These are phyloP conservation scores for Entomortierella beljakovae DNA, from an alignment of 192 early-diverging fungal genomes.

Conservation along the genomic window DNA sequence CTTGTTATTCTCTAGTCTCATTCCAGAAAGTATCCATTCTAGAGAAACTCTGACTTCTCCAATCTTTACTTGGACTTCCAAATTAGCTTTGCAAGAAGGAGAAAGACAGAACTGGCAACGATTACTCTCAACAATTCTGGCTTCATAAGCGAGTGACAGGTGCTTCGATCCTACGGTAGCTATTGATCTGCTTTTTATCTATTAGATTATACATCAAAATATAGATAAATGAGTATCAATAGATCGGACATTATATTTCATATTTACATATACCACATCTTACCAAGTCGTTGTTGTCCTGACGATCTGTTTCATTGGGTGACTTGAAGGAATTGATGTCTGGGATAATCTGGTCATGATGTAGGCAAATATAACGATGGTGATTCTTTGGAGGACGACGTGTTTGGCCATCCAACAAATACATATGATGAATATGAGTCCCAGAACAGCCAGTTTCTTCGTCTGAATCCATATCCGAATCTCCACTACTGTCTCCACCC, in stretches of 20 bases:
- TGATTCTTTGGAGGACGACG: constrained; percentile 11
- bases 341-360: constrained; percentile 42
- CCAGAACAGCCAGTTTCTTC: neutral
- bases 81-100: constrained; percentile 36
- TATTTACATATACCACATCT: no score
- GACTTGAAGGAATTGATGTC: constrained; percentile 13
- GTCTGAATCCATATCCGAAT: neutral
- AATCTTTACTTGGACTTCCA: constrained; percentile 40
- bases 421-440: constrained; percentile 25
- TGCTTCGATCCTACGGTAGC: constrained; percentile 36
- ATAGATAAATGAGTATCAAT: neutral
- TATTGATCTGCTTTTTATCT: neutral
- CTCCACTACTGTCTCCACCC: neutral
- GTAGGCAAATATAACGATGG: constrained; percentile 40
- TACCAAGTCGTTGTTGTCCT: neutral
- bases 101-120: constrained; percentile 41
- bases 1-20: constrained; percentile 3
- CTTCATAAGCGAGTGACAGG: constrained; percentile 22
- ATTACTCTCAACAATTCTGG: constrained; percentile 26
- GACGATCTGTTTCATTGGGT: no score
- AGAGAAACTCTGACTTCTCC: constrained; percentile 36
- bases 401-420: neutral
- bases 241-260: no score
- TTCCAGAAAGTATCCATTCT: constrained; percentile 46
- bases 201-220: neutral